These are phyloP conservation scores for Podila epicladia DNA, from an alignment of 192 early-diverging fungal species.

Conservation along the genomic window DNA sequence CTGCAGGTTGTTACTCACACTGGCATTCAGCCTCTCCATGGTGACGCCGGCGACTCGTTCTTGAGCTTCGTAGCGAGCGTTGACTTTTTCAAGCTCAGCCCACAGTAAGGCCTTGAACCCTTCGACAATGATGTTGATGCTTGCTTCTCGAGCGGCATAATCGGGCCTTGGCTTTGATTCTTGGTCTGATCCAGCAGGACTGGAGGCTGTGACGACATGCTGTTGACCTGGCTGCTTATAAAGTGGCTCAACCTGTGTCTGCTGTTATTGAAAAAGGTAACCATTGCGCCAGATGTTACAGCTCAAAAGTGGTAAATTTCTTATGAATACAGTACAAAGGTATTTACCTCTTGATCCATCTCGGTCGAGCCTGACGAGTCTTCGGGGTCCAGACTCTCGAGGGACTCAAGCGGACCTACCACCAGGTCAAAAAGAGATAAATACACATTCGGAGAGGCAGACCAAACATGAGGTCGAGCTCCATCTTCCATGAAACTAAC, in stretches of 20 bases:
- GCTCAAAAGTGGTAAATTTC: background rate
- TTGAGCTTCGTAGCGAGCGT: constrained; percentile 55
- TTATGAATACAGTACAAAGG: background rate
- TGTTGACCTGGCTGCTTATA: too few relatives aligned
- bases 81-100: constrained; percentile 62
- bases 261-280: background rate
- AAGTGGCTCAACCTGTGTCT: too few relatives aligned
- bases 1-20: constrained; percentile 16
- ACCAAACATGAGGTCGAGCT: too few relatives aligned
- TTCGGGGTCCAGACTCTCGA: constrained; percentile 36
- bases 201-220: too few relatives aligned
- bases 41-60: constrained; percentile 36
- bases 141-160: constrained; percentile 12
- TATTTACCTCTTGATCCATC: constrained; percentile 4
- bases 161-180: background rate
- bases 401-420: constrained; percentile 22
- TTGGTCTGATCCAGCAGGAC: too few relatives aligned
- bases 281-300: background rate
- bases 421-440: background rate
- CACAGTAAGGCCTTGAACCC: constrained; percentile 52
- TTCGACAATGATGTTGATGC: constrained; percentile 25
- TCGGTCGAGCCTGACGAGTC: constrained; percentile 1
- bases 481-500: background rate
- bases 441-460: background rate
- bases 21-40: constrained; percentile 50